Evolutionary conservation across 2,329 filamentous ascomycete species (phyloP), one percentile per base, ranked within the genome.

Genomic region (Elsinoe batatas): DNA sequence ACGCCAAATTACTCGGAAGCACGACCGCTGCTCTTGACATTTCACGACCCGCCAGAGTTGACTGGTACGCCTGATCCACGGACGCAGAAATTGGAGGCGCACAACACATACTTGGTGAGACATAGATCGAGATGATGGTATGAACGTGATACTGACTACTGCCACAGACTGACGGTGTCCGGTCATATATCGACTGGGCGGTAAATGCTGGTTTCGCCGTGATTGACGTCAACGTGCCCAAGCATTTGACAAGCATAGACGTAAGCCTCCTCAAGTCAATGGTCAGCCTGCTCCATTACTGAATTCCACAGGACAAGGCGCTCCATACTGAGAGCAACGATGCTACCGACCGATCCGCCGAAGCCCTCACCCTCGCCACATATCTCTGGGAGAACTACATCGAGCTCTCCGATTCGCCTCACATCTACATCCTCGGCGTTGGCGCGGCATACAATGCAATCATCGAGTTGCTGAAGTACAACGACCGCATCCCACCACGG

Each of bases 361-460:
- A 76, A 54, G 79, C 77, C 0, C 82, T 86, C 59, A 84, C 91
- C 58, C 74, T 96, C 10, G 82, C 91, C 3, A 83, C 80, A 58
- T 97, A 95, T 65, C 75, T 98, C 12, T 98, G 93, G 93, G 91
- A 96, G 63, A 98, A 98, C 66, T 96, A 96, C 65, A 82, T 98
- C 17, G 88, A 95, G 74, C 83, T 84, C 51, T 79, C 75, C 56
- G 75, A 85, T 2, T 76, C 80, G 0, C 82, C 84, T 5, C 82
- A 91, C 53, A 81, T 97, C 13, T 87, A 95, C 66, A 76, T 98
- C 18, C 77, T 98, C 66, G 91, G 93, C 0, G 82, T 95, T 1
- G 93, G 93, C n/a, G 85, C 89, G 63, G 88, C 93, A 1, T 95
- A 93, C 65, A 76, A 87, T 2, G 90, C 88, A 1, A 80, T 96